Base-by-base conservation (phyloP, 495 filamentous ascomycete genomes). In the Penicillium turbatum region DNA sequence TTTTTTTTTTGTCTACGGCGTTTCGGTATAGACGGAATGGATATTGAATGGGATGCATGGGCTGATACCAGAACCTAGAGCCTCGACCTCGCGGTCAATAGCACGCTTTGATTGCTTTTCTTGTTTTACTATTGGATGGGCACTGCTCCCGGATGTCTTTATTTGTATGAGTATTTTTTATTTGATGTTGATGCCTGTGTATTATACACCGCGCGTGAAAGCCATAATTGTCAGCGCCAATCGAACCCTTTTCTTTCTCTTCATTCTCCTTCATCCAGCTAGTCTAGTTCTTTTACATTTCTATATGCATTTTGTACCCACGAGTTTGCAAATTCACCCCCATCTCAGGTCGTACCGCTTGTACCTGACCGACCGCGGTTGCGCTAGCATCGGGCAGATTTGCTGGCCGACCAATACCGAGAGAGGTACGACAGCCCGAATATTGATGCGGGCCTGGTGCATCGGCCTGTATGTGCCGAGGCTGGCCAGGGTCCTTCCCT, bases 11-110 rank as follows among this genome's bases (percentile, higher is more conserved):
- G 47, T 51, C 15, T 62, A 39, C 49, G 59, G 72, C 70, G 69
- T 72, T 73, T 64, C 67, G 67, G 62, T 38, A 74, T 76, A 76
- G 73, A 76, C 62, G 64, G 73, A 64, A 64, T 32, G 63, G 70
- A 65, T 46, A 48, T 66, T 68, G 27, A 59, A 59, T 68, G 71
- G 69, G 63, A 72, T 72, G 62, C 67, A 73, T 69, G 70, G 72
- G 60, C 64, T 76, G 69, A 75, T 76, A 76, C 73, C 72, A 75
- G 66, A 60, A 64, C 56, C 53, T 75, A 73, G 72, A 73, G 61
- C 62, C 62, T 62, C 59, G 72, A 72, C 73, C 72, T 70, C 74
- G 56, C 72, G 70, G 73, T 74, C 71, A 63, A 60, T 60, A 54
- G 51, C 59, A 67, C 47, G 48, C 55, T 64, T 55, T 52, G 60